Evolutionary conservation across 192 early-diverging fungal species (phyloP).

Genomic region (Coemansia sp.): DNA sequence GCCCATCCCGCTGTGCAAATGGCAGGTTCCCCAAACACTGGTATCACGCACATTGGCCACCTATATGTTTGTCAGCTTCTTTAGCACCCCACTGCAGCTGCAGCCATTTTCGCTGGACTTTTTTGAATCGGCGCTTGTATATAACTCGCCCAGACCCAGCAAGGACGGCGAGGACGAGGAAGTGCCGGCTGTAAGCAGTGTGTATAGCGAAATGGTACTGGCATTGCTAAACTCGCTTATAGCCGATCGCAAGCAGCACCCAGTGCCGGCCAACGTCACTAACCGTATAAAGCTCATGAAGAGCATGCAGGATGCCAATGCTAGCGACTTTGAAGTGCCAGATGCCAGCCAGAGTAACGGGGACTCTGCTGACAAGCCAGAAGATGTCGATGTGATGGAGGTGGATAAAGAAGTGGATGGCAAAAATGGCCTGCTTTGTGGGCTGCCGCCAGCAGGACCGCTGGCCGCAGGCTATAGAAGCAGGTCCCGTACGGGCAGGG

Average conservation of each 20-base stretch:
- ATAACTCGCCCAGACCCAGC: conserved; percentile 28
- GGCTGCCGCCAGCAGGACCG: conserved; percentile 12
- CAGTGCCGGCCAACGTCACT: conserved; percentile 10
- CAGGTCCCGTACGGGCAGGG: background rate
- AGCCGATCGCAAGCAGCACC: conserved; percentile 18
- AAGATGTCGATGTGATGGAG: conserved; percentile 19
- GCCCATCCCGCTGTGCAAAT: conserved; percentile 35
- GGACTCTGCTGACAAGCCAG: background rate
- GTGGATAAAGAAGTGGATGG: conserved; percentile 6
- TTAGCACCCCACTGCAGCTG: conserved; percentile 63
- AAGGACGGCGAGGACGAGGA: background rate
- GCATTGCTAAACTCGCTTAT: conserved; percentile 49
- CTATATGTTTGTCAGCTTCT: conserved; percentile 49
- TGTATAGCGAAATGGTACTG: conserved; percentile 32
- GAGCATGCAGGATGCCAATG: conserved; percentile 12
- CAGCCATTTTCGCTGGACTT: conserved; percentile 74
- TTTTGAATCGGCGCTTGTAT: conserved; percentile 65
- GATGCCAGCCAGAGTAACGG: background rate
- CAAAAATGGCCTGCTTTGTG: background rate
- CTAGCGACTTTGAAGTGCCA: conserved; percentile 17
- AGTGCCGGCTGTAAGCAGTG: conserved; percentile 15
- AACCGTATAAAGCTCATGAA: conserved; percentile 31
- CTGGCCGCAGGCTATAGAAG: background rate
- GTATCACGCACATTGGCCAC: conserved; percentile 30
- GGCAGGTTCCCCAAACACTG: conserved; percentile 31